Conservation (phyloP, 306 rosid species). For the Trifolium fragiferum region DNA sequence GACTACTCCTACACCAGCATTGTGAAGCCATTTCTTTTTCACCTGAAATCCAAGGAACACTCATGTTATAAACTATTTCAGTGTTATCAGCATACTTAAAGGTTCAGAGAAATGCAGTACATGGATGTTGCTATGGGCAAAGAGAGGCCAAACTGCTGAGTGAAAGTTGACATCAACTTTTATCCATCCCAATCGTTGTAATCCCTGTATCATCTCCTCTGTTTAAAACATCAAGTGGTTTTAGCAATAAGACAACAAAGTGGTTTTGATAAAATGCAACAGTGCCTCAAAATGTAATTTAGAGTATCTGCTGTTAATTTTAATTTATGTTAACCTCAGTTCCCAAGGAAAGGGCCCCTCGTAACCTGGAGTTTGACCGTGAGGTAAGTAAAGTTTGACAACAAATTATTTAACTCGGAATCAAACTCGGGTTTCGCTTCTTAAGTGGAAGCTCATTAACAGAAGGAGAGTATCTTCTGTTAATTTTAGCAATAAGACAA, state of each 20-base stretch:
- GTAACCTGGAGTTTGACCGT: no score
- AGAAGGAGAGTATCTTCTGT: no score
- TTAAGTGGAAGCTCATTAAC: no score
- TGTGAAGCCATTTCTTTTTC: slow-evolving; percentile 90
- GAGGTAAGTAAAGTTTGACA: no score
- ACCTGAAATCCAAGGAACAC: slow-evolving; percentile 63
- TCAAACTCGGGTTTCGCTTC: no score
- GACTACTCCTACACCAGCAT: slow-evolving; percentile 86
- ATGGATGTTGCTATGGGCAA: slow-evolving; percentile 94
- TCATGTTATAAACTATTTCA: slow-evolving; percentile 29
- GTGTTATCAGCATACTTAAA: slow-evolving; percentile 19
- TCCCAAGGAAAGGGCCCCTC: no score
- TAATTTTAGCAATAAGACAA: slow-evolving; percentile 3
- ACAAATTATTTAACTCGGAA: no score
- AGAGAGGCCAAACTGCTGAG: slow-evolving; percentile 83
- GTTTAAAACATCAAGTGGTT: slow-evolving; percentile 43
- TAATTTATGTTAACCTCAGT: neutral
- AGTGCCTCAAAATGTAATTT: slow-evolving; percentile 1
- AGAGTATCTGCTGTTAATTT: slow-evolving; percentile 9
- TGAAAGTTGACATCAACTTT: slow-evolving; percentile 95
- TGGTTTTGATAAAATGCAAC: no score
- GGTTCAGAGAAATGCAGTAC: slow-evolving; percentile 44
- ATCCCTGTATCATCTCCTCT: slow-evolving; percentile 90
- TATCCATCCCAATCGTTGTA: slow-evolving; percentile 87
- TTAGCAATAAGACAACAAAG: no score